Conservation (phyloP, 177 flowering plant species). For the Vitis hybrid region DNA sequence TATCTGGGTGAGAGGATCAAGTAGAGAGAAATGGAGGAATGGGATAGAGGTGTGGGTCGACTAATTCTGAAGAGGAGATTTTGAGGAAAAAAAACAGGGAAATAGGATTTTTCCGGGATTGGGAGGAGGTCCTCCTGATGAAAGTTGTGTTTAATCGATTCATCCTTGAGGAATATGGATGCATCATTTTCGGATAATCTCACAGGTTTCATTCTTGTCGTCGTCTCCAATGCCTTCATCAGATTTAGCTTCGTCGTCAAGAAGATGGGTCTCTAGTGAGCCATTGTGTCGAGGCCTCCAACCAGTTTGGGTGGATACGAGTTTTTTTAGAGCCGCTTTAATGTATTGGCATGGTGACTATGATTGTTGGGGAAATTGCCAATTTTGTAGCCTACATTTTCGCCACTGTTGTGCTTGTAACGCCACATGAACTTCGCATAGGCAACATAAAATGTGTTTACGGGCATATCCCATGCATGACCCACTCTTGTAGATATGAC, state of each 20-base stretch:
- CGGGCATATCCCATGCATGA: conserved; percentile 88
- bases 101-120: too few relatives aligned
- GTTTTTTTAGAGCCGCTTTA: conserved; percentile 77
- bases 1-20: too few relatives aligned
- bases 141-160: too few relatives aligned
- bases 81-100: too few relatives aligned
- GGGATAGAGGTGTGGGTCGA: too few relatives aligned
- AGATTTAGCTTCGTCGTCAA: conserved; percentile 86
- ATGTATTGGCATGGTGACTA: conserved; percentile 70
- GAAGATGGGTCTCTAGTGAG: conserved; percentile 76
- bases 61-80: too few relatives aligned
- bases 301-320: conserved; percentile 79
- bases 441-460: conserved; percentile 89
- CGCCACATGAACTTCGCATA: conserved; percentile 89
- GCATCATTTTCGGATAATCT: conserved; percentile 41
- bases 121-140: too few relatives aligned
- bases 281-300: conserved; percentile 56
- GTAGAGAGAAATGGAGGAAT: too few relatives aligned
- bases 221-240: conserved; percentile 69
- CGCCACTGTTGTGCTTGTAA: conserved; percentile 80
- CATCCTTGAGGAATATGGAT: too few relatives aligned
- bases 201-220: conserved; percentile 63
- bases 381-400: conserved; percentile 78
- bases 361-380: conserved; percentile 80
- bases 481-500: conserved; percentile 71